phyloP scores from a whole-genome alignment of 768 basidiomycete species.

The Auricularia heimuer region DNA sequence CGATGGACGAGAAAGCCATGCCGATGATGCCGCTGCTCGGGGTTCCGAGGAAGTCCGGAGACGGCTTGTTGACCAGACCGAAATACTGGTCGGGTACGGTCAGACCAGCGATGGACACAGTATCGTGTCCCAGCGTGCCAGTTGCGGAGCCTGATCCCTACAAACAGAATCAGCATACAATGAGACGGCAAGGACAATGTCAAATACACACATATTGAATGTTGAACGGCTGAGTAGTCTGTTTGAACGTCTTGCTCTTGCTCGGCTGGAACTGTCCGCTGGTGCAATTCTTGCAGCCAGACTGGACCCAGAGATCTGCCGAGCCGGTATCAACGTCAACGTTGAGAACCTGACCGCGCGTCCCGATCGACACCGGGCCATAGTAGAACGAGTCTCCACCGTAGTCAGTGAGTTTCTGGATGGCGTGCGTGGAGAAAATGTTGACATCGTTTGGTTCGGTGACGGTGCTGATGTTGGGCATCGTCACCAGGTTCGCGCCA shows the following conservation, averaged over 20 bases:
- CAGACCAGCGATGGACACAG: conserved; percentile 38
- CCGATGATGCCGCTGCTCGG: conserved; percentile 54
- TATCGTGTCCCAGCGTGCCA: conserved; percentile 42
- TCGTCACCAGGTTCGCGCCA: neutral
- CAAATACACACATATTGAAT: conserved; percentile 30
- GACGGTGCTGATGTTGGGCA: neutral
- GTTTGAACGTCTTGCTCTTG: conserved; percentile 33
- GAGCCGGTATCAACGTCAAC: conserved; percentile 64
- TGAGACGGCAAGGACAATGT: neutral
- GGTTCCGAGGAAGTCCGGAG: conserved; percentile 37
- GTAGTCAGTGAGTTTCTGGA: conserved; percentile 29
- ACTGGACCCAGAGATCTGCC: conserved; percentile 52
- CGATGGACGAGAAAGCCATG: conserved; percentile 50
- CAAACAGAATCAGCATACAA: neutral
- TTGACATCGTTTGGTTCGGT: neutral
- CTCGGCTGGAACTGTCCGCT: conserved; percentile 28
- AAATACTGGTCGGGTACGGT: conserved; percentile 41
- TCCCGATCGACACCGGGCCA: conserved; percentile 41
- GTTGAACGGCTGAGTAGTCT: conserved; percentile 23
- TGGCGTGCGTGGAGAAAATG: conserved; percentile 5
- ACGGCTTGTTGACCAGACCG: conserved; percentile 38
- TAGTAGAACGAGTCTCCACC: conserved; percentile 42
- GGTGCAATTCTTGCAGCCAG: conserved; percentile 29
- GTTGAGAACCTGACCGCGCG: conserved; percentile 38
- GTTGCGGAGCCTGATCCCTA: conserved; percentile 36